Evolutionary conservation across 345 rosid genomes (phyloP), one percentile per base, ranked within the genome.

Genomic region (Populus alba): DNA sequence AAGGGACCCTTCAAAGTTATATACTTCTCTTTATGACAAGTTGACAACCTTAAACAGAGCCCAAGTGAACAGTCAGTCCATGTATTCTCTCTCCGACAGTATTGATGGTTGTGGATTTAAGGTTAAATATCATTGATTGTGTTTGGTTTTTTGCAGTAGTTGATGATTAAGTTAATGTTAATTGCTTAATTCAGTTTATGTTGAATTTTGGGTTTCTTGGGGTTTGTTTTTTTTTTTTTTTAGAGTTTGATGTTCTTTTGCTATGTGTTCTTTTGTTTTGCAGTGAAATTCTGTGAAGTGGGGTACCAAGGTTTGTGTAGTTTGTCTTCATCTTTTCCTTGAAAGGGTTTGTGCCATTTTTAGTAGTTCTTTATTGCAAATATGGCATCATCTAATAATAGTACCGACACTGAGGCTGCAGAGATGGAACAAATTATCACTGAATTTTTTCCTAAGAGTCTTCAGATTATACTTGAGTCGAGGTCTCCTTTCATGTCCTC

Each of bases 401-500:
- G 77, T 74, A 74, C 86, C 71, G 89, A 90, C 77, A 86, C 90
- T 0, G 98, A 94, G 78, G 83, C 89, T 25, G 93, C 97, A 0
- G 87, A 89, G 78, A 83, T 88, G 89, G 98, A 96, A 77, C 99
- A 96, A 82, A 85, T 96, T 61, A 86, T 96, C 74, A 91, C 92
- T 33, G 99, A 94, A 81, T 92, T 96, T 83, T 92, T 90, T 78
- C 89, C 97, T 57, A 96, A 96, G 84, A 91, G 95, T 77, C 94
- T 92, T 35, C 97, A 92, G 71, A 94, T 94, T 67, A 92, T 96
- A 78, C 95, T 91, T 1, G 99, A 96, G 71, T 91, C 97, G 0
- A 90, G 99, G 90, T 85, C 93, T 78, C 92, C 97, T 78, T 92
- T 73, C 62, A 81, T 90, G 89, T 96, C 99, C 1, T 94, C 97